Conservation (phyloP, 331 rosid genomes). For the Prunus yedoensis region DNA sequence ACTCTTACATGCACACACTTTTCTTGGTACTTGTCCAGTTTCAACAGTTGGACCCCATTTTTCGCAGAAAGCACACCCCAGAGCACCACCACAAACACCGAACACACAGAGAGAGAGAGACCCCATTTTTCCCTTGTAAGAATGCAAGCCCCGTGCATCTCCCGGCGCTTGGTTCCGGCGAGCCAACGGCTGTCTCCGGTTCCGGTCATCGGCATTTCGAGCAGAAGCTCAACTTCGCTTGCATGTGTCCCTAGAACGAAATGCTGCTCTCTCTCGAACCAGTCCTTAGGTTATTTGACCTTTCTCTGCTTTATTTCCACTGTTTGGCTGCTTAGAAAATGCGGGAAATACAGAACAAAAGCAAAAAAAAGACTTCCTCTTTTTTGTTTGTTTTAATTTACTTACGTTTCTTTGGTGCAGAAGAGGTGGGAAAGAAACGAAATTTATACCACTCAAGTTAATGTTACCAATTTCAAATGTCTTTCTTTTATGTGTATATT, state of each 20-base stretch:
- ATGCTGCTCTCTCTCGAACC: slow-evolving; percentile 29
- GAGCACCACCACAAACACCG: neutral
- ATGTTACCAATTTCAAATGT: neutral
- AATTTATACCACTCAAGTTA: neutral
- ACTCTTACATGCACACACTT: neutral
- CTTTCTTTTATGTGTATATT: too few relatives aligned
- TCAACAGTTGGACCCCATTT: neutral
- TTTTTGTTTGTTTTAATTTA: neutral
- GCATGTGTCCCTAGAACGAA: slow-evolving; percentile 14
- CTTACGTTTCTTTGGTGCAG: neutral
- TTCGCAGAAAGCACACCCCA: neutral
- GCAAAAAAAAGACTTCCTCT: neutral
- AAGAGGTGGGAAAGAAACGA: too few relatives aligned
- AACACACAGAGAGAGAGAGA: neutral
- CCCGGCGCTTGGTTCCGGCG: slow-evolving; percentile 22
- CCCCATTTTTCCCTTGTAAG: neutral
- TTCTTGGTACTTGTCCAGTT: neutral
- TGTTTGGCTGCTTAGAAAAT: slow-evolving; percentile 10
- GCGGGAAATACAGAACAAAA: neutral
- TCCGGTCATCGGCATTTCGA: slow-evolving; percentile 20
- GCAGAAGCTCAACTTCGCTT: slow-evolving; percentile 15
- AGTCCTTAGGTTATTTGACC: slow-evolving; percentile 26
- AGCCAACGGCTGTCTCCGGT: slow-evolving; percentile 21
- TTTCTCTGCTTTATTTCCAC: neutral
- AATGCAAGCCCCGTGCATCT: slow-evolving; percentile 16